Conservation (phyloP, 345 rosid genomes). For the Populus euphratica region DNA sequence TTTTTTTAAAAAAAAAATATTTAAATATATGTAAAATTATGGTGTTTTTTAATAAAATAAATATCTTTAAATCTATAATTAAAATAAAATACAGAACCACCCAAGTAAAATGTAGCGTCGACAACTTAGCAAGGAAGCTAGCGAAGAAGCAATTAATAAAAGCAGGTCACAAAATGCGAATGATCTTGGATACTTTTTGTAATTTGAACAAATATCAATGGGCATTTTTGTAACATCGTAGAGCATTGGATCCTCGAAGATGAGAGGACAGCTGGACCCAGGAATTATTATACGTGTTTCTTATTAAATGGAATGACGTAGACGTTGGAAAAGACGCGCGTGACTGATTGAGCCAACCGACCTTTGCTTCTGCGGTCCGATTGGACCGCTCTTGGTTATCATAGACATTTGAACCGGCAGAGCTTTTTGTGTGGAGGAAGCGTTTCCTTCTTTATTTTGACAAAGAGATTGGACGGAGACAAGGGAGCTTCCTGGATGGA, state of each 20-base stretch:
- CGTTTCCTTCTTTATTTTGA: no score
- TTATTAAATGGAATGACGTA: conserved; percentile 7
- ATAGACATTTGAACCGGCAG: background rate
- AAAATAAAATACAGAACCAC: no score
- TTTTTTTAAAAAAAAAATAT: no score
- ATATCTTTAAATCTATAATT: no score
- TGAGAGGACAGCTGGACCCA: conserved; percentile 24
- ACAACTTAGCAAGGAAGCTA: background rate
- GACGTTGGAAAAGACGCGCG: conserved; percentile 15
- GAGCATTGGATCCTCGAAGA: background rate
- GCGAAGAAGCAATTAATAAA: background rate
- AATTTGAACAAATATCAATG: background rate
- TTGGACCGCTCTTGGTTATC: background rate
- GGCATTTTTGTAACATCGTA: background rate
- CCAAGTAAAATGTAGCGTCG: no score
- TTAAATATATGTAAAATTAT: no score
- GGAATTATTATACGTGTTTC: conserved; percentile 7
- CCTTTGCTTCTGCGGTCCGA: conserved; percentile 1
- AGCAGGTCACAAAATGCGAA: background rate
- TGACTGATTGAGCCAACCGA: background rate
- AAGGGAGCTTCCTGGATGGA: background rate
- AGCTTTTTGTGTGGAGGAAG: background rate
- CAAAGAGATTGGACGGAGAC: background rate
- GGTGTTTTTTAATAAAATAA: no score
- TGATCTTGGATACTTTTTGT: background rate